phyloP scores from a whole-genome alignment of 352 stramenopile genomes.

The Pythium vanterpoolii region DNA sequence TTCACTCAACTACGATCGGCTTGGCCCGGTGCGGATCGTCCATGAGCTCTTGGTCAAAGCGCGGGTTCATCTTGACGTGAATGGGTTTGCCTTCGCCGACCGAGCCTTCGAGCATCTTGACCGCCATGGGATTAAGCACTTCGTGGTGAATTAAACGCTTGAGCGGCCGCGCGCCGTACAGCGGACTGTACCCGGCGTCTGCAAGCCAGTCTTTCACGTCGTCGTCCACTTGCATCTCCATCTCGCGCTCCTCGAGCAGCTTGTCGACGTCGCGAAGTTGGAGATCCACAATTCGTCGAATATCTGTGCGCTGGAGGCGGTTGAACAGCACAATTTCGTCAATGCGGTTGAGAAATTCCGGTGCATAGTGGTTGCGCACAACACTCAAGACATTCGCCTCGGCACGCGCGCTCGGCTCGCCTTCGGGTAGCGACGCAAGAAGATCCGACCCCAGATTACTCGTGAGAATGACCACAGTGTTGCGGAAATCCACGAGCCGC shows the following conservation, averaged over 20 bases:
- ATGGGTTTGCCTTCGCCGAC: conserved; percentile 79
- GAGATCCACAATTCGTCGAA: conserved; percentile 92
- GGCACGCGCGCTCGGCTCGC: conserved; percentile 46
- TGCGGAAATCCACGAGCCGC: conserved; percentile 95
- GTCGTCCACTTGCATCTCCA: conserved; percentile 67
- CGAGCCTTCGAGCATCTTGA: conserved; percentile 85
- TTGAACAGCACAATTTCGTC: conserved; percentile 97
- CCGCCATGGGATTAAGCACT: conserved; percentile 93
- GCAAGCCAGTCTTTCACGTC: conserved; percentile 89
- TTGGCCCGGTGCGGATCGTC: conserved; percentile 35
- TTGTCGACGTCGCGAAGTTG: conserved; percentile 88
- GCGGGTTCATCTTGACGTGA: conserved; percentile 57
- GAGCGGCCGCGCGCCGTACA: conserved; percentile 93
- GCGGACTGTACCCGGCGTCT: conserved; percentile 89
- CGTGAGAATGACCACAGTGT: conserved; percentile 97
- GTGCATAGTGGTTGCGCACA: conserved; percentile 90
- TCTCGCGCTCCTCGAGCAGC: conserved; percentile 65
- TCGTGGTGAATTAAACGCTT: conserved; percentile 96
- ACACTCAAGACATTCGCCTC: conserved; percentile 87
- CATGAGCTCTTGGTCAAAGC: conserved; percentile 48
- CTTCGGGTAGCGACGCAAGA: conserved; percentile 64
- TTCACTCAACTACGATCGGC: conserved; percentile 37
- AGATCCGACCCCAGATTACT: conserved; percentile 93
- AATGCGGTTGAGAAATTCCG: conserved; percentile 96
- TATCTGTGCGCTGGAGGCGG: conserved; percentile 79